Evolutionary conservation across 108 stramenopile genomes (phyloP), one percentile per base, ranked within the genome.

Genomic region (Skeletonema costatum): DNA sequence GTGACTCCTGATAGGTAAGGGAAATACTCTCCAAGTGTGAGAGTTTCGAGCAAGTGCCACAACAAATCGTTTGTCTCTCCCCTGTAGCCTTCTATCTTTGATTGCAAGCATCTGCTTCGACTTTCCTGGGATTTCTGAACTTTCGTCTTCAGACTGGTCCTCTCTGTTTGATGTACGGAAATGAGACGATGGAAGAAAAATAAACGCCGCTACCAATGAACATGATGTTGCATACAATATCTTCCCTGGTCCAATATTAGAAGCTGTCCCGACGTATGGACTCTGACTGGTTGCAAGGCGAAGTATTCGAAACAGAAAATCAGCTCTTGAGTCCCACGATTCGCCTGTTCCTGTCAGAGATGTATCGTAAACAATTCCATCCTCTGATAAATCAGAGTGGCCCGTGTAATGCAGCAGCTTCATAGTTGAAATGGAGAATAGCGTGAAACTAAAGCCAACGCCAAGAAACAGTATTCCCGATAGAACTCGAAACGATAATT

Each of bases 21-120:
- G 92, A 32, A 93, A 93, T 44, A 91, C 77, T 51, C 92, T 79
- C 92, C 87, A 89, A 0, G 88, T 85, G 19, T 89, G 84, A 25
- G 88, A 86, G 58, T 83, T 79, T 19, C 77, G 72, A 39, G 82
- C 81, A 36, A 87, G 73, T 51, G 82, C 60, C 1, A 93, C 84
- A 10, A 93, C 90, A 31, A 77, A 68, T 5, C 92, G 86, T 70
- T 93, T 93, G 77, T 93, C 92, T 50, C 79, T 86, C 13, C 85
- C 74, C 60, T 87, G 87, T 39, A 80, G 33, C 44, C 66, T 80
- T 60, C 81, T 87, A 51, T 87, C 81, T 44, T 68, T 73, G 19
- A 70, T 60, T 51, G 41, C 82, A 16, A 74, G 68, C 71, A 64
- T 74, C 73, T 75, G 67, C 38, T 71, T 77, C 7, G 67, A 80